Conservation (phyloP, 1,284 basidiomycete species). For the Apiotrichum domesticum region DNA sequence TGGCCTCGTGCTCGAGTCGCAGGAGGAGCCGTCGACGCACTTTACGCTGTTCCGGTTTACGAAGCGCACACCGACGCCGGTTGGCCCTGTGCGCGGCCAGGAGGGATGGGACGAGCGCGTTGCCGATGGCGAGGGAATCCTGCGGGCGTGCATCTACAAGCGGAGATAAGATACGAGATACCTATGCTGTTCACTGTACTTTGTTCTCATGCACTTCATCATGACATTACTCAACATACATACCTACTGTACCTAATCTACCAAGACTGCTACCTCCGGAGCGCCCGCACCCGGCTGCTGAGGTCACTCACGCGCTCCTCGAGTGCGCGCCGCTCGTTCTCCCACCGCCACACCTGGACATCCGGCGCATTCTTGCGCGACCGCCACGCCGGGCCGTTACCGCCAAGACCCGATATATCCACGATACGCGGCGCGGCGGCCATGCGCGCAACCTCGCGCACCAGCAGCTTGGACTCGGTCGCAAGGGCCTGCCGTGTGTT, state of each 20-base stretch:
- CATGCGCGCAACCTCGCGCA: slow-evolving; percentile 73
- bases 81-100: slow-evolving; percentile 46
- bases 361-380: slow-evolving; percentile 69
- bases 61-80: slow-evolving; percentile 55
- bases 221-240: neutral
- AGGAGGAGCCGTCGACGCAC: slow-evolving; percentile 66
- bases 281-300: slow-evolving; percentile 22
- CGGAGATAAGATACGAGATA: slow-evolving; percentile 56
- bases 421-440: slow-evolving; percentile 73
- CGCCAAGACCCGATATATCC: slow-evolving; percentile 58
- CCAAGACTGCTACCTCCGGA: neutral
- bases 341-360: slow-evolving; percentile 69
- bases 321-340: slow-evolving; percentile 63
- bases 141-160: slow-evolving; percentile 97
- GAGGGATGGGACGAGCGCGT: slow-evolving; percentile 62
- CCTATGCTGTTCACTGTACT: too few species aligned
- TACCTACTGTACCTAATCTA: neutral
- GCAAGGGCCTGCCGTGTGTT: slow-evolving; percentile 61
- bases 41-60: slow-evolving; percentile 81
- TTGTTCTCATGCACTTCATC: neutral
- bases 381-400: slow-evolving; percentile 56
- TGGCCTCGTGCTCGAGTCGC: slow-evolving; percentile 57
- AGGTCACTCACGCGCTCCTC: slow-evolving; percentile 63
- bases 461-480: slow-evolving; percentile 72
- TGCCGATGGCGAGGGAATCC: slow-evolving; percentile 55